Base-by-base conservation (phyloP, 1,284 basidiomycete genomes). In the Trichosporon sp. region DNA sequence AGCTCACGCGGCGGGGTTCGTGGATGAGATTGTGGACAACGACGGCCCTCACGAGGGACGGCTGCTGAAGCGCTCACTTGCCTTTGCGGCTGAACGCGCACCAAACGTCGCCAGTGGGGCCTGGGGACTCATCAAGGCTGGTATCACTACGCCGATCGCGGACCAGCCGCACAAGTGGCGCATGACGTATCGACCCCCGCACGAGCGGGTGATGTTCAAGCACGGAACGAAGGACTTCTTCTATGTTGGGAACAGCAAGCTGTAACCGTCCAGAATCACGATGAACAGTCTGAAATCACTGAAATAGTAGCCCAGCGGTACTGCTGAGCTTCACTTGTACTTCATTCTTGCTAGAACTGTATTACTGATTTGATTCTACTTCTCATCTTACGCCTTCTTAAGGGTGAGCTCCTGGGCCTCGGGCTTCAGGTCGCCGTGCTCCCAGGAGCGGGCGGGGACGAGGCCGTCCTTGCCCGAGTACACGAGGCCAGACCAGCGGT, bases 11-110 rank as follows among this genome's bases (percentile, higher is more conserved):
- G 86, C 86, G 10, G 91, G 91, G 1, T 81, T 96, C 6, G 84
- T 97, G n/a, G 94, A 97, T 79, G 86, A 88, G 71, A 79, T 92
- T 64, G 91, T 89, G 21, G 80, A 38, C 75, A 78, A 66, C 81
- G 85, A 43, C 82, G 85, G 59, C 2, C 16, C 35, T 89, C 54
- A 73, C 2, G 43, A 73, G 0, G 76, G 90, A 0, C 86, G 88
- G 63, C 87, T 96, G 2, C 77, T 94, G 16, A 84, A 79, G 6
- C 76, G 76, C 7, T 85, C 87, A 0, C 59, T 81, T 0, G 80
- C 84, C 70, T 68, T 87, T 1, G 87, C 83, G 0, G 75, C 79
- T 31, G 79, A 81, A 68, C 76, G 84, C 65, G 85, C 84, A 35
- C 70, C 65, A 7, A 85, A 84, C 69, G 83, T 85, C 0, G 83